Evolutionary conservation across 148 eudicot genomes (phyloP).

Genomic region (Fallopia convolvulus): DNA sequence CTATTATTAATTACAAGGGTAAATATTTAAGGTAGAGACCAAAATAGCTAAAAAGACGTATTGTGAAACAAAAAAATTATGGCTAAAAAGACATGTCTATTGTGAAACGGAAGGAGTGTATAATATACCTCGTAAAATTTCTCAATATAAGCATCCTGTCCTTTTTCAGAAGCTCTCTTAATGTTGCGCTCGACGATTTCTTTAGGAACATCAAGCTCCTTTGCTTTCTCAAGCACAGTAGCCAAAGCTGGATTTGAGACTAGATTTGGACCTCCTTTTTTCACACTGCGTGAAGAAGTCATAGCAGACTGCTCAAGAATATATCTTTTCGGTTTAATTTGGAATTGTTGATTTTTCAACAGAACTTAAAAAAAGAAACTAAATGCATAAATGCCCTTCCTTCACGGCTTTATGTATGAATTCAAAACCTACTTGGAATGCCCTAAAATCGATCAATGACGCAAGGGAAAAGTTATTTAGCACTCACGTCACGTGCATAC

Average conservation of each 20-base stretch:
- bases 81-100: no score
- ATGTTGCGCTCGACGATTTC: slow-evolving; percentile 90
- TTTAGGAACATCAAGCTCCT: slow-evolving; percentile 92
- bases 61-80: no score
- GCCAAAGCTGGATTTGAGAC: slow-evolving; percentile 65
- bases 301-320: background rate
- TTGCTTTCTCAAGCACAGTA: slow-evolving; percentile 63
- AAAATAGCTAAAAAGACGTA: no score
- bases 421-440: background rate
- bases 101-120: no score
- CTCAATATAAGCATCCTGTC: slow-evolving; percentile 87
- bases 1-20: no score
- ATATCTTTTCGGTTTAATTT: background rate
- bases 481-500: background rate
- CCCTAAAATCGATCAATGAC: background rate
- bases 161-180: slow-evolving; percentile 95
- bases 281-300: slow-evolving; percentile 43
- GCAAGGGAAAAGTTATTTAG: background rate
- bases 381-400: background rate
- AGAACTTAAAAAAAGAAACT: background rate
- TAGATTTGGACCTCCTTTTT: slow-evolving; percentile 88
- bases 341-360: background rate
- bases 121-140: slow-evolving; percentile 67
- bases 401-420: background rate
- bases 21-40: no score